phyloP scores from a whole-genome alignment of 2,329 filamentous ascomycete species.

The Aspergillus bombycis region DNA sequence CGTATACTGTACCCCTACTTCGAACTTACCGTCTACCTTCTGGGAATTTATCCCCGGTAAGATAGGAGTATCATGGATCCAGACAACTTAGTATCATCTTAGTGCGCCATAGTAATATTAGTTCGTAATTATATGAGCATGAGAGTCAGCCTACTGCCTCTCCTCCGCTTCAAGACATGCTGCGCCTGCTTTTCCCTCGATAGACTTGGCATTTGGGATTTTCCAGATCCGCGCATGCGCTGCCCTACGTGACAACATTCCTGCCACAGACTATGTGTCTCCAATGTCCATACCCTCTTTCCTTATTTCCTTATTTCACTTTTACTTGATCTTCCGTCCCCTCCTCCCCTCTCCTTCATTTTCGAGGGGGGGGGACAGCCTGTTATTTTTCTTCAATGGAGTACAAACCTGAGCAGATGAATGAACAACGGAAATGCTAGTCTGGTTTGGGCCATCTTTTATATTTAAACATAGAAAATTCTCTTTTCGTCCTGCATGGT shows the following conservation, averaged over 20 bases:
- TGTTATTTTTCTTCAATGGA: neutral
- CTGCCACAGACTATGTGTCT: constrained; percentile 22
- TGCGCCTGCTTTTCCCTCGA: constrained; percentile 16
- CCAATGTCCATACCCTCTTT: constrained; percentile 11
- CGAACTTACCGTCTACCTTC: neutral
- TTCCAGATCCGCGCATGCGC: constrained; percentile 24
- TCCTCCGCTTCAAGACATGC: constrained; percentile 3
- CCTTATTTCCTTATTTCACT: neutral
- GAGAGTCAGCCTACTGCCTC: neutral
- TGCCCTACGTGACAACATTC: constrained; percentile 29
- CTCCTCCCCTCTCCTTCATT: constrained; percentile 1
- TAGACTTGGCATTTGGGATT: constrained; percentile 21
- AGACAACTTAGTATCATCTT: neutral
- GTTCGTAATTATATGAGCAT: constrained; percentile 2
- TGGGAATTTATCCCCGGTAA: constrained; percentile 1
- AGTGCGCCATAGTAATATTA: constrained; percentile 1
- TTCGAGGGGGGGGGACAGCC: neutral
- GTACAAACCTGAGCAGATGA: neutral
- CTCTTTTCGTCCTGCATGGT: neutral
- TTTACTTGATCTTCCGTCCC: neutral
- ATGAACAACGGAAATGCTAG: neutral
- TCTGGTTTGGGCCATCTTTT: constrained; percentile 12
- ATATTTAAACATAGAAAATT: neutral
- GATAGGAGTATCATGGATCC: constrained; percentile 3
- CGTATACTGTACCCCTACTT: neutral